Conservation (phyloP, 768 basidiomycete species). For the Tremella yokohamensis region DNA sequence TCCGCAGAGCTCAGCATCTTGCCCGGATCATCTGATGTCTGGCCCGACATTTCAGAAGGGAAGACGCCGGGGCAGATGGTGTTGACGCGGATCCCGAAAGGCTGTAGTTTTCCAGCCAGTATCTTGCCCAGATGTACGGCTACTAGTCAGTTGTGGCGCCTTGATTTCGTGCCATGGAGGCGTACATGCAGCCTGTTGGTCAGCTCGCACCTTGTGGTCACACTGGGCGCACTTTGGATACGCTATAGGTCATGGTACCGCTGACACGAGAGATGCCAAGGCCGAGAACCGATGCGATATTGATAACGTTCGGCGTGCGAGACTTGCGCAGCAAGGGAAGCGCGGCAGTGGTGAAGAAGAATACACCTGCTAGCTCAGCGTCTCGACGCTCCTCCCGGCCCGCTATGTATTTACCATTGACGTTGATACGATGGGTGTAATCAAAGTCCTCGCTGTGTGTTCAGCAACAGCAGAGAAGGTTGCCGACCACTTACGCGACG, state of each 20-base stretch:
- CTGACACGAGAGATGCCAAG: conserved; percentile 28
- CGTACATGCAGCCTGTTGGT: no score
- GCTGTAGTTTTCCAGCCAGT: conserved; percentile 22
- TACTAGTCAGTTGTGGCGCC: no score
- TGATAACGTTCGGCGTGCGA: background rate
- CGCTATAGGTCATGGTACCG: conserved; percentile 25
- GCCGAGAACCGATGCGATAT: background rate
- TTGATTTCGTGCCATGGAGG: no score
- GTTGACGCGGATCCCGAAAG: conserved; percentile 39
- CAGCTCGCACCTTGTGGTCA: background rate
- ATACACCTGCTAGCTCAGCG: conserved; percentile 1
- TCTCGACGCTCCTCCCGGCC: no score
- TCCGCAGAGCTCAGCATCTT: background rate
- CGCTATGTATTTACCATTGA: conserved; percentile 11
- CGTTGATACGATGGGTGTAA: conserved; percentile 12
- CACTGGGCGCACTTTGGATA: conserved; percentile 15
- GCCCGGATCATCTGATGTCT: background rate
- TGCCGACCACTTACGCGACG: no score
- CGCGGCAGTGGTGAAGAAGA: conserved; percentile 1
- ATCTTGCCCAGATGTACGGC: conserved; percentile 17
- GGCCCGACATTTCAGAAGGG: conserved; percentile 36
- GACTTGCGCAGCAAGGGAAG: conserved; percentile 1
- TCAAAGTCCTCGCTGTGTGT: no score
- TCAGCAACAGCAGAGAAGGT: no score
- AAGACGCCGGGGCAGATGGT: conserved; percentile 38